Evolutionary conservation across 768 basidiomycete genomes (phyloP), one percentile per base, ranked within the genome.

Genomic region (Podaxis rugospora): DNA sequence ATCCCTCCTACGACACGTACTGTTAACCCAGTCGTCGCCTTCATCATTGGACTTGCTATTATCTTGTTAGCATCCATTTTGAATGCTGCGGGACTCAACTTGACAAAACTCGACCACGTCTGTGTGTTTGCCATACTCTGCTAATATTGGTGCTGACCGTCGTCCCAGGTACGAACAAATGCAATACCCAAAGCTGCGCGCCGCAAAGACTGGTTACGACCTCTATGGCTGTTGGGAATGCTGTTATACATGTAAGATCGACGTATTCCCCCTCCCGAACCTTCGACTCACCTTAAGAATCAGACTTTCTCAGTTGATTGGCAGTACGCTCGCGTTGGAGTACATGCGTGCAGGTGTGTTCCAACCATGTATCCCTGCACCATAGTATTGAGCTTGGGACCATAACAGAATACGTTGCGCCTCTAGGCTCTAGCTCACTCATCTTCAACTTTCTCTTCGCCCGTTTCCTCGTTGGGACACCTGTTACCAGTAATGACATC

Each of bases 401-500:
- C 28, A 25, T n/a, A 59, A 14, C 74, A 86, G 92, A 96, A 84
- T 98, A 97, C 72, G 95, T 98, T 59, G 96, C 96, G 1, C 95
- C 95, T 1, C 82, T 98, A 3, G 95, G 96, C 13, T 93, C 93
- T 0, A 90, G 93, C 10, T 92, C 93, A 11, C 85, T 98, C 63
- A 86, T 98, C 59, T 98, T 98, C 79, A 98, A 98, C 72, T 95
- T 97, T 70, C 79, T 97, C 39, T 96, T 97, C 71, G 96, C 96
- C 39, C 85, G 90, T 66, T 90, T 93, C 69, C 81, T 93, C 62
- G 88, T 93, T 5, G 92, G 91, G 39, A 92, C 89, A 4, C 90
- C 92, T 1, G 90, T 95, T 40, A 93, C 90, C 46, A 83, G 76
- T 59, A 89, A 83, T 37, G 93, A 95, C 70, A 90, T 95, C 37